Conservation (phyloP, 331 rosid species). For the Prunus yedoensis region DNA sequence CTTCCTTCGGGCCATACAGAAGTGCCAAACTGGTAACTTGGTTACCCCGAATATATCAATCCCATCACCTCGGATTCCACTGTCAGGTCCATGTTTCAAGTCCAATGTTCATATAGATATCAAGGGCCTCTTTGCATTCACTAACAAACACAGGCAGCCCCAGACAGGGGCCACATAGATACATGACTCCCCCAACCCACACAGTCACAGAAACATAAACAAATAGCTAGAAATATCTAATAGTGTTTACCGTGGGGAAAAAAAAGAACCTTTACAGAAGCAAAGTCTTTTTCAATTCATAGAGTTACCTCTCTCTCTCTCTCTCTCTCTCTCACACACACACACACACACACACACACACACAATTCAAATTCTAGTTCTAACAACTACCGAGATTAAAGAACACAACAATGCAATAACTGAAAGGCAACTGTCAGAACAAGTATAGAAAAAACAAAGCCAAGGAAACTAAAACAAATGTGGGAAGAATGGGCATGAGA, state of each 20-base stretch:
- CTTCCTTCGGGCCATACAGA: not conserved
- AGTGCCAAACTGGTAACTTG: not conserved
- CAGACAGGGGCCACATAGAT: not conserved
- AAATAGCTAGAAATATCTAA: not conserved
- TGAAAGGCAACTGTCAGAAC: not conserved
- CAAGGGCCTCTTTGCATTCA: not conserved
- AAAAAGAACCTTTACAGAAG: not conserved
- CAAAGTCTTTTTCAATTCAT: not conserved
- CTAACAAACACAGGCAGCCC: not conserved
- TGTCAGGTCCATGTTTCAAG: not conserved
- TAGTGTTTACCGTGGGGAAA: not conserved
- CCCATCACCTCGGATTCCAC: not conserved
- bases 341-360: not conserved
- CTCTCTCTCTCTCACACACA: too few species aligned
- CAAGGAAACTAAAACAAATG: too few species aligned
- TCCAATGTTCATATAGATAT: not conserved
- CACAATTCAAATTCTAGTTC: not conserved
- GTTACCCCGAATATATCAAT: not conserved
- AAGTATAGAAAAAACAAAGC: not conserved
- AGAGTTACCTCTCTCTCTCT: not conserved
- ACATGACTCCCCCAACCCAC: not conserved
- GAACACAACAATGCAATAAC: not conserved
- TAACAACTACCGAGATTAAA: not conserved
- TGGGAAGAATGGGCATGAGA: too few species aligned
- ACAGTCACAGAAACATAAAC: not conserved